Evolutionary conservation across 768 basidiomycete species (phyloP).

Genomic region (Boletus reticulatus): DNA sequence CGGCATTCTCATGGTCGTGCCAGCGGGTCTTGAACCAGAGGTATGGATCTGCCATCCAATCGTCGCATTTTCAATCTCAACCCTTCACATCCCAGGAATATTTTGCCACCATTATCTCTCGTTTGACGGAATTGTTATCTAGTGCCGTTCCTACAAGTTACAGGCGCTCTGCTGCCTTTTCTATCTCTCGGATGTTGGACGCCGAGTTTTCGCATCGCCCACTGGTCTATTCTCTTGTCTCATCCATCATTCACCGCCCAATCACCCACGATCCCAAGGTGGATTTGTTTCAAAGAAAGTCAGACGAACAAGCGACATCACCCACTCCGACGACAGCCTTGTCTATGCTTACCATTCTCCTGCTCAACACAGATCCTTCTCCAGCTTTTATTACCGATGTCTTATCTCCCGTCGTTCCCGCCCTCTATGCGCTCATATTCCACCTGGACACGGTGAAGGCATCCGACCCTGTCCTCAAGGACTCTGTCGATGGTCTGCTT

Average conservation of each 20-base stretch:
- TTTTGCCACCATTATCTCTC: slow-evolving; percentile 52
- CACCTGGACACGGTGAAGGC: slow-evolving; percentile 54
- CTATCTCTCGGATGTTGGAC: slow-evolving; percentile 63
- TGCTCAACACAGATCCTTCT: slow-evolving; percentile 79
- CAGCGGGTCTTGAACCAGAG: slow-evolving; percentile 50
- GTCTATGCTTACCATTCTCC: slow-evolving; percentile 50
- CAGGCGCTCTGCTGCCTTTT: slow-evolving; percentile 63
- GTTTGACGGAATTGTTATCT: slow-evolving; percentile 50
- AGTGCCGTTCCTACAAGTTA: slow-evolving; percentile 38
- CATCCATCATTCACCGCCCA: slow-evolving; percentile 53
- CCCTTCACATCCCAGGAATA: slow-evolving; percentile 49
- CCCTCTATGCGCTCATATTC: slow-evolving; percentile 62
- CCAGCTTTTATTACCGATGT: slow-evolving; percentile 61
- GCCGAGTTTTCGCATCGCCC: slow-evolving; percentile 22
- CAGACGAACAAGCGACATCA: background rate
- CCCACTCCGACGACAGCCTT: slow-evolving; percentile 42
- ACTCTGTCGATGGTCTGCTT: slow-evolving; percentile 58
- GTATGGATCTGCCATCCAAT: slow-evolving; percentile 36
- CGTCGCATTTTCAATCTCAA: background rate
- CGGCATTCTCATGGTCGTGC: slow-evolving; percentile 59
- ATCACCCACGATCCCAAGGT: slow-evolving; percentile 31
- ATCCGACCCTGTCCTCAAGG: slow-evolving; percentile 62
- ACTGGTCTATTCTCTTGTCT: slow-evolving; percentile 33
- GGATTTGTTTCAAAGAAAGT: background rate
- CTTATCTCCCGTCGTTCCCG: slow-evolving; percentile 64